phyloP scores from a whole-genome alignment of 2,329 filamentous ascomycete genomes.

The Neopestalotiopsis rosae region DNA sequence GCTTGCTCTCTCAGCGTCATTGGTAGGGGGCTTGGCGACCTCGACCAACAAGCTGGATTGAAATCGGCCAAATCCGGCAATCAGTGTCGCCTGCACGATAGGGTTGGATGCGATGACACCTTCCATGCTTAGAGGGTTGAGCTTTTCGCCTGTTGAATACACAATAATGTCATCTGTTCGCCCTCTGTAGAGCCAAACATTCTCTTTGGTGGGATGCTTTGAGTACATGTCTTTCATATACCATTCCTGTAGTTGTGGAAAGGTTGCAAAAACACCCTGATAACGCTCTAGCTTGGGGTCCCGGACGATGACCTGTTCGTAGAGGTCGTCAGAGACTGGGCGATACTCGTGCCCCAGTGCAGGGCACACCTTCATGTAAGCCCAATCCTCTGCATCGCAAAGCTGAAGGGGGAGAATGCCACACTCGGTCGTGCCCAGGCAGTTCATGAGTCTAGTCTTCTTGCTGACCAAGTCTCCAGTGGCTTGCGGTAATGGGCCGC shows the following conservation, averaged over 20 bases:
- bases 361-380: slow-evolving; percentile 36
- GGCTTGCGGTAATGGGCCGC: slow-evolving; percentile 33
- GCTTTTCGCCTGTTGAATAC: slow-evolving; percentile 46
- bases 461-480: slow-evolving; percentile 26
- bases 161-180: slow-evolving; percentile 38
- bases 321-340: slow-evolving; percentile 31
- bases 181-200: slow-evolving; percentile 39
- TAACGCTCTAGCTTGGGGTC: slow-evolving; percentile 28
- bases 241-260: slow-evolving; percentile 44
- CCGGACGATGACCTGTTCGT: slow-evolving; percentile 39
- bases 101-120: slow-evolving; percentile 35
- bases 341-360: slow-evolving; percentile 26
- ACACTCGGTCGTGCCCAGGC: slow-evolving; percentile 14
- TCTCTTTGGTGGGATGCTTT: slow-evolving; percentile 37
- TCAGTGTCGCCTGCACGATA: slow-evolving; percentile 34
- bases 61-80: slow-evolving; percentile 38
- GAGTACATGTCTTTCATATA: slow-evolving; percentile 46
- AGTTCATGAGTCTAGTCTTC: slow-evolving; percentile 15
- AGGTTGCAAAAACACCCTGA: slow-evolving; percentile 46
- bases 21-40: slow-evolving; percentile 13
- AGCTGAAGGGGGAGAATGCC: slow-evolving; percentile 27
- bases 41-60: slow-evolving; percentile 34
- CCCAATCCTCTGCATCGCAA: slow-evolving; percentile 33
- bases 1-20: slow-evolving; percentile 15
- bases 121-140: slow-evolving; percentile 46